These are phyloP conservation scores for Panus rudis DNA, from an alignment of 768 basidiomycete species.

Conservation along the genomic window DNA sequence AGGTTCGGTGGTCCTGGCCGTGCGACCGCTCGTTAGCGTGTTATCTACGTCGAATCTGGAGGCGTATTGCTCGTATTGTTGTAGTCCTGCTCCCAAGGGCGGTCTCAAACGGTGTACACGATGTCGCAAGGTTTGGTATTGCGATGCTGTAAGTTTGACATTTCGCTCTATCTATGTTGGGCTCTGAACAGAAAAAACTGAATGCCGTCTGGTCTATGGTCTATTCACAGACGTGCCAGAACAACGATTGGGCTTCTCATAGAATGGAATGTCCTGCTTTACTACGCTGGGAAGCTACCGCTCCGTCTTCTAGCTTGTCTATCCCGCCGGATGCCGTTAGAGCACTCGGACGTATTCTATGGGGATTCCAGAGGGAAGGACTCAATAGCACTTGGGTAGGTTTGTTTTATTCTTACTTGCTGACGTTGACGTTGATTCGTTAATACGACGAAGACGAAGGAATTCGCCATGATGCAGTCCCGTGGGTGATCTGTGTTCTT, in stretches of 20 bases:
- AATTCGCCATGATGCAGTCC: constrained; percentile 68
- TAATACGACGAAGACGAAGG: constrained; percentile 38
- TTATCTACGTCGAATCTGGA: constrained; percentile 59
- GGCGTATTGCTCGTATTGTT: constrained; percentile 66
- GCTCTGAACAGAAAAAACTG: too few species aligned
- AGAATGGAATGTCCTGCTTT: constrained; percentile 74
- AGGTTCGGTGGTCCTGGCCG: too few species aligned
- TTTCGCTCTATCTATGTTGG: constrained; percentile 4
- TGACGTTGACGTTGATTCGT: not conserved
- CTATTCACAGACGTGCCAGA: constrained; percentile 61
- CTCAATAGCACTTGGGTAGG: constrained; percentile 51
- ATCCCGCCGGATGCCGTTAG: constrained; percentile 76
- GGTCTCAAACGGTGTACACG: constrained; percentile 64
- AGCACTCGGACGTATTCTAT: constrained; percentile 70
- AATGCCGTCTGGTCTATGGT: too few species aligned
- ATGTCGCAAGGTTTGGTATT: constrained; percentile 72
- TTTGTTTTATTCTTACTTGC: constrained; percentile 8
- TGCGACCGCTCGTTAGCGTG: constrained; percentile 52
- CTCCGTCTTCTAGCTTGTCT: constrained; percentile 38
- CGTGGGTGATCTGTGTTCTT: constrained; percentile 42
- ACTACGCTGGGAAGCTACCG: constrained; percentile 44
- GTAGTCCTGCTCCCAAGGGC: constrained; percentile 27
- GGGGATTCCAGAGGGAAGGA: constrained; percentile 53
- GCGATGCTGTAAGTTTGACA: constrained; percentile 48
- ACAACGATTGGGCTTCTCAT: constrained; percentile 65